These are phyloP conservation scores for Plasmodium falciparum DNA, from an alignment of 169 alveolate species.

Conservation along the genomic window DNA sequence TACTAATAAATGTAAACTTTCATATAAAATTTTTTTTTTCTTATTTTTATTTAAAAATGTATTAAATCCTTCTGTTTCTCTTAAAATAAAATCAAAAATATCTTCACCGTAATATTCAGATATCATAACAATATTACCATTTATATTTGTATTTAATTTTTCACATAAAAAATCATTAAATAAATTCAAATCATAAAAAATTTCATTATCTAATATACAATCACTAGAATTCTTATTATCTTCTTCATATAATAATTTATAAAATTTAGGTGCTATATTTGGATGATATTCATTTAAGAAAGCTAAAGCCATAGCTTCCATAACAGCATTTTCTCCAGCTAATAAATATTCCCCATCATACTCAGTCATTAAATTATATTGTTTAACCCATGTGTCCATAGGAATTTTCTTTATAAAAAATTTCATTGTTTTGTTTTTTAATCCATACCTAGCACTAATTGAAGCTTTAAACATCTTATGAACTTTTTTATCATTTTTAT, in stretches of 20 bases:
- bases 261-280: constrained; percentile 82
- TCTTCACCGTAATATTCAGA: constrained; percentile 83
- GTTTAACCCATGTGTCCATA: constrained; percentile 83
- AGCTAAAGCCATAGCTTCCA: constrained; percentile 88
- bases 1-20: constrained; percentile 75
- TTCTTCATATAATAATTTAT: constrained; percentile 79
- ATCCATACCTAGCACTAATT: constrained; percentile 28
- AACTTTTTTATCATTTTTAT: constrained; percentile 78
- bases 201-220: neutral
- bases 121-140: constrained; percentile 79
- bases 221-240: constrained; percentile 24
- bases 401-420: constrained; percentile 85
- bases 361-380: constrained; percentile 80
- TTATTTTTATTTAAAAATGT: too few relatives aligned
- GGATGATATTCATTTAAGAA: constrained; percentile 75
- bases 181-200: constrained; percentile 35
- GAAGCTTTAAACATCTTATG: constrained; percentile 79
- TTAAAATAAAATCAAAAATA: constrained; percentile 80
- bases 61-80: constrained; percentile 24
- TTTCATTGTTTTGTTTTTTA: constrained; percentile 25
- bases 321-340: constrained; percentile 88
- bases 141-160: constrained; percentile 46
- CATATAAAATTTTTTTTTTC: constrained; percentile 37
- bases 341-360: constrained; percentile 85
- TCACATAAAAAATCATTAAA: constrained; percentile 55